Conservation (phyloP, 108 stramenopile species). For the Cyclotella sp. region DNA sequence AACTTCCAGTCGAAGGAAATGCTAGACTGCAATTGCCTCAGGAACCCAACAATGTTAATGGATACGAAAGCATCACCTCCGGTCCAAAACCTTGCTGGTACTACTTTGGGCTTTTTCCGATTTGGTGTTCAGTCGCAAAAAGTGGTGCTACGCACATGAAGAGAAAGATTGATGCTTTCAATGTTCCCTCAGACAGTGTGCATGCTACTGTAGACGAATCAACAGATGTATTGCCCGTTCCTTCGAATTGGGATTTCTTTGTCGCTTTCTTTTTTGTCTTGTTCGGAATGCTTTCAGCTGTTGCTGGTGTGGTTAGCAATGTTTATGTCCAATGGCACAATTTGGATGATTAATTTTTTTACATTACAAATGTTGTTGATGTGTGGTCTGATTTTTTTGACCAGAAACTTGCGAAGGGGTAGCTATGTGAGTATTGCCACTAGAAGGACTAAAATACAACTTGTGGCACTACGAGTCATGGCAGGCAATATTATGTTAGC, state of each 20-base stretch:
- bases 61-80: conserved; percentile 27
- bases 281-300: conserved; percentile 70
- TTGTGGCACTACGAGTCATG: too few relatives aligned
- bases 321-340: conserved; percentile 66
- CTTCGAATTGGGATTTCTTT: conserved; percentile 58
- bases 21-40: conserved; percentile 56
- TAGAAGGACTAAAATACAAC: too few relatives aligned
- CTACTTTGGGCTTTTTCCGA: conserved; percentile 45
- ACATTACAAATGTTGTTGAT: too few relatives aligned
- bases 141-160: conserved; percentile 36
- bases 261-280: conserved; percentile 72
- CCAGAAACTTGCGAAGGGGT: too few relatives aligned
- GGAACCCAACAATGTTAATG: conserved; percentile 2
- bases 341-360: background rate
- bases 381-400: too few relatives aligned
- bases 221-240: conserved; percentile 36
- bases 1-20: conserved; percentile 76
- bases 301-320: conserved; percentile 73
- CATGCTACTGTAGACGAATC: conserved; percentile 22
- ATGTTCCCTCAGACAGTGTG: background rate
- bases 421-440: too few relatives aligned
- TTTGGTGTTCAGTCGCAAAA: conserved; percentile 50
- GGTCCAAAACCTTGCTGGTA: conserved; percentile 55
- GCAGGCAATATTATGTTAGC: too few relatives aligned
- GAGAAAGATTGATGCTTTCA: conserved; percentile 34